Conservation (phyloP, 768 basidiomycete genomes). For the Dictyophora rubrovolvata region DNA sequence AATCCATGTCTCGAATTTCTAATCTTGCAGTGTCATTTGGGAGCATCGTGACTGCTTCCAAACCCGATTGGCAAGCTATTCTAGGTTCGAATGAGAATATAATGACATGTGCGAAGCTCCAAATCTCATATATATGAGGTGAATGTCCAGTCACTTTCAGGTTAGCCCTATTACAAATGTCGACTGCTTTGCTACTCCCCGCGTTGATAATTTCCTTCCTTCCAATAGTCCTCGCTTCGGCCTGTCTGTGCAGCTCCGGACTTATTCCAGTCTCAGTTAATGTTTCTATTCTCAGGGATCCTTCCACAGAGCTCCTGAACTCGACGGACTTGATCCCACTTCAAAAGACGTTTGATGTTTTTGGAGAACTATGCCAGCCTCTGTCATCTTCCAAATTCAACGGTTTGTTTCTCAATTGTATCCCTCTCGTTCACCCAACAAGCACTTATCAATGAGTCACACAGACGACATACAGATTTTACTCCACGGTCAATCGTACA, state of each 20-base stretch:
- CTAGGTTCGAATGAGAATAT: no score
- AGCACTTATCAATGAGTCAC: not conserved
- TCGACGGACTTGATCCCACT: not conserved
- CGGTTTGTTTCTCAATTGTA: not conserved
- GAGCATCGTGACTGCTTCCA: no score
- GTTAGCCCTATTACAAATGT: not conserved
- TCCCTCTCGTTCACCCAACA: not conserved
- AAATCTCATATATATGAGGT: no score
- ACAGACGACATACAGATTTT: not conserved
- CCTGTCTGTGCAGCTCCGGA: not conserved
- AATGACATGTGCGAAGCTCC: no score
- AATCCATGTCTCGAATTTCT: no score
- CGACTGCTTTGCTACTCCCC: not conserved
- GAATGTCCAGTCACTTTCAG: not conserved
- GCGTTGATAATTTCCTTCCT: not conserved
- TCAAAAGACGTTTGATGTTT: not conserved
- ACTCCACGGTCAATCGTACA: not conserved
- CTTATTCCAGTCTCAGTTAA: not conserved
- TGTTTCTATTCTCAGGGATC: not conserved
- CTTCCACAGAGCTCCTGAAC: not conserved
- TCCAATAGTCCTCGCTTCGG: not conserved
- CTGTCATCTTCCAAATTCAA: not conserved
- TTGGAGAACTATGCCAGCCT: not conserved
- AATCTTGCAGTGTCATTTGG: no score
- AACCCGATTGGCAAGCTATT: no score